Conservation (phyloP, 768 basidiomycete species). For the Collybiopsis luxurians region DNA sequence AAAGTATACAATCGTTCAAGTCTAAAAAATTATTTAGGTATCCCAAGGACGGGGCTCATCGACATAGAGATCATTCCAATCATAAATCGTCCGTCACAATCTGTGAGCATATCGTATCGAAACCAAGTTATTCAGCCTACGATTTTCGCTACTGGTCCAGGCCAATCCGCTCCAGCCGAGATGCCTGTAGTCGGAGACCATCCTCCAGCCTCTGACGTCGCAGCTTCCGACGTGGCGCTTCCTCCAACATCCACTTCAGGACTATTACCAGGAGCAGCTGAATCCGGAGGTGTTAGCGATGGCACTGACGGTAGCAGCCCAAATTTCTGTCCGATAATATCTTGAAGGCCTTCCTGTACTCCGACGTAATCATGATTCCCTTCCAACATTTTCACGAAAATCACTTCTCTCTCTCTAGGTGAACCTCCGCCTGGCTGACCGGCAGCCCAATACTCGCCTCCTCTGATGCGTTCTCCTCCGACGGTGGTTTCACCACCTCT, state of each 20-base stretch:
- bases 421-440: not conserved
- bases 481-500: constrained; percentile 20
- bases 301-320: constrained; percentile 5
- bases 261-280: not conserved
- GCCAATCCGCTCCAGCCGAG: not conserved
- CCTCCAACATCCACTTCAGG: not conserved
- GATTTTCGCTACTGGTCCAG: not conserved
- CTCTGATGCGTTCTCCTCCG: not conserved
- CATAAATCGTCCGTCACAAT: no score
- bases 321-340: constrained; percentile 50
- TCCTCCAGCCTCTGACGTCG: not conserved
- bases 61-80: no score
- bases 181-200: not conserved
- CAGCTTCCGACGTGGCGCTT: not conserved
- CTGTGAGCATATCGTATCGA: no score
- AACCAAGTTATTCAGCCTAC: not conserved
- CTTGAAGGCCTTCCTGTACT: constrained; percentile 66
- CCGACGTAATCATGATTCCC: constrained; percentile 61
- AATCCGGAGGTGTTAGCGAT: not conserved
- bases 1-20: no score
- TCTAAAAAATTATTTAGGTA: no score
- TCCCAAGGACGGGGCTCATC: no score
- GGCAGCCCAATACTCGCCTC: constrained; percentile 1
- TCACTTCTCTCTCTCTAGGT: constrained; percentile 35
- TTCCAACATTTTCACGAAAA: constrained; percentile 52